These are phyloP conservation scores for Raddia guianensis DNA, from an alignment of 176 grass and related monocot genomes.

Conservation along the genomic window DNA sequence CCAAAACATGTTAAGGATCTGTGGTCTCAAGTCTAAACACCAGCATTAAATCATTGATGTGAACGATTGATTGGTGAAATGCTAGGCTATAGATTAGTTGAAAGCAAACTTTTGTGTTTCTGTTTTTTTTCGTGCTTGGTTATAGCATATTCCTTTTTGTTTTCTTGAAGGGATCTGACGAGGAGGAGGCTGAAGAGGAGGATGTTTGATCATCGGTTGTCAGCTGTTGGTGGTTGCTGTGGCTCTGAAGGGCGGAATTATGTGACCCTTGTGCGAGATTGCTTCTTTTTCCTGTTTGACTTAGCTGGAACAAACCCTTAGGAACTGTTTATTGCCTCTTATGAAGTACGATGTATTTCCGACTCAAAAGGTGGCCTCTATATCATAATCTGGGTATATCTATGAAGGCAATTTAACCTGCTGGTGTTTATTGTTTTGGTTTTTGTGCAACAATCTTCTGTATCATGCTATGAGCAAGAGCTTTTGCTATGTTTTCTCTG, in stretches of 20 bases:
- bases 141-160: background rate
- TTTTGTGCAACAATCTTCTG: background rate
- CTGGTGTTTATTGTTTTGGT: constrained; percentile 5
- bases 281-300: constrained; percentile 43
- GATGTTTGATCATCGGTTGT: constrained; percentile 19
- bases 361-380: constrained; percentile 46
- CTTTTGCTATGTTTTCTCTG: background rate
- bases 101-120: background rate
- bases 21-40: background rate
- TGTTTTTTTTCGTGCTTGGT: background rate
- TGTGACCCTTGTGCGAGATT: constrained; percentile 29
- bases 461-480: background rate
- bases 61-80: background rate
- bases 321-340: constrained; percentile 52
- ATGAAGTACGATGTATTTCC: constrained; percentile 38
- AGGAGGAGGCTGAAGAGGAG: constrained; percentile 50
- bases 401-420: constrained; percentile 49
- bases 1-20: background rate
- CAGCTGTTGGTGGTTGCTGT: constrained; percentile 28
- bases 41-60: background rate
- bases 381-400: constrained; percentile 57
- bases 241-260: constrained; percentile 39
- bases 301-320: constrained; percentile 55
- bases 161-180: constrained; percentile 54
- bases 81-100: background rate